A percentile compares a stretch with the other conserved stretches of the same genome.
These are phyloP conservation scores for Croton laevigatus DNA, from an alignment of 441 rosid species.

Conservation along the genomic window DNA sequence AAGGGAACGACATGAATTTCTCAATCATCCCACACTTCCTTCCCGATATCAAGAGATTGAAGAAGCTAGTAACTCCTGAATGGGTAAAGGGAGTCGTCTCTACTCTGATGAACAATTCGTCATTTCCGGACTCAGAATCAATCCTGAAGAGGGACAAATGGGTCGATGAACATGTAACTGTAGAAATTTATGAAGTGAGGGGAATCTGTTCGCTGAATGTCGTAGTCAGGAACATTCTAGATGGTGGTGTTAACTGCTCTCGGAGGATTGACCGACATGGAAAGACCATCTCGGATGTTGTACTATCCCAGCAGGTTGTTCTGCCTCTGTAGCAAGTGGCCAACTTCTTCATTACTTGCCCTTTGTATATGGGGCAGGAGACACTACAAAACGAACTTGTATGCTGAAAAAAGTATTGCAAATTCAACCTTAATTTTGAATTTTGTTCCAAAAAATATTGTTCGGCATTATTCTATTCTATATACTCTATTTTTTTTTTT, in stretches of 20 bases:
- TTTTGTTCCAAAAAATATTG: neutral
- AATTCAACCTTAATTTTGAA: neutral
- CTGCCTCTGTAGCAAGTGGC: conserved; percentile 29
- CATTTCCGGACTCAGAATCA: conserved; percentile 41
- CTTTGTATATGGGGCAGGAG: neutral
- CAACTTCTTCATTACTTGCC: neutral
- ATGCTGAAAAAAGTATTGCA: neutral
- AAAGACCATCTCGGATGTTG: conserved; percentile 72
- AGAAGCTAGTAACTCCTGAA: conserved; percentile 53
- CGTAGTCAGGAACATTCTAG: conserved; percentile 73
- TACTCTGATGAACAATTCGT: conserved; percentile 42
- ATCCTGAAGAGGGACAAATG: conserved; percentile 32
- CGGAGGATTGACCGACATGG: conserved; percentile 91
- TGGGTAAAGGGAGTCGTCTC: conserved; percentile 72
- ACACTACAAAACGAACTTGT: neutral
- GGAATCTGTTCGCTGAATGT: conserved; percentile 71
- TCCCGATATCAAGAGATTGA: conserved; percentile 56
- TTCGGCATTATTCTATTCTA: too few relatives aligned
- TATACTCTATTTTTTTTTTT: too few relatives aligned
- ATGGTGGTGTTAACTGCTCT: conserved; percentile 91
- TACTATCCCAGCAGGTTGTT: conserved; percentile 62
- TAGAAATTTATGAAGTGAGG: conserved; percentile 66
- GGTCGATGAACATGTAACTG: conserved; percentile 40
- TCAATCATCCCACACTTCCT: conserved; percentile 74
- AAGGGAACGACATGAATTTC: conserved; percentile 84